Base-by-base conservation (phyloP, 176 grass and related monocot genomes). In the Lolium perenne region DNA sequence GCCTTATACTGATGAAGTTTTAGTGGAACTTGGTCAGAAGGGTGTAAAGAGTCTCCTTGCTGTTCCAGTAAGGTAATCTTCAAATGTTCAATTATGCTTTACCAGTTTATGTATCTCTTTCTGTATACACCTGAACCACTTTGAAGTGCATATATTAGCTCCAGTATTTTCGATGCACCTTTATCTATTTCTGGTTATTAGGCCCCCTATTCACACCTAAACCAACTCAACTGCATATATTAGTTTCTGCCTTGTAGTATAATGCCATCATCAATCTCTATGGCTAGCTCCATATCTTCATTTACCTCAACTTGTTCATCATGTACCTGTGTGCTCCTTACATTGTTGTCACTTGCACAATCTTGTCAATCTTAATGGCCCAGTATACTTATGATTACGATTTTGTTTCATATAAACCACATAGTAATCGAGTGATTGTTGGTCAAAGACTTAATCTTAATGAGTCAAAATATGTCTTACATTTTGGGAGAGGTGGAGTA, bases 1-100 rank as follows among this genome's bases (percentile, higher is more conserved):
- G 85, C 97, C 97, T 74, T 98, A 98, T 84, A 98, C 96, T 46
- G 96, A 98, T 80, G 86, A 98, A 91, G 88, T 95, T 51, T 84
- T 98, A 83, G 90, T 94, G 26, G 88, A 98, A 71, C 90, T 98
- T 79, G 97, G 94, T 78, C 88, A 93, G 83, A 92, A 90, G 61
- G 97, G 92, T 63, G 94, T 93, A n/a, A 99, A 94, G 76, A 99
- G 90, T 76, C 90, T 99, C 67, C 90, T 99, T 29, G 97, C 87
- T 85, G 97, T 99, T 78, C 97, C 97, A 83, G 86, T 99, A 90
- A 96, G 97, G 97, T 99, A 89, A 62, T 57, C 1, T 41, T 79
- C 80, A 84, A 77, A 51, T 45, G 85, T 38, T 11, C 4, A 17
- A 61, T 85, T 83, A 46, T 75, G 43, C 8, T 26, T 43, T 60